Evolutionary conservation across 2,329 filamentous ascomycete species (phyloP), one percentile per base, ranked within the genome.

Genomic region (Alternaria sp.): DNA sequence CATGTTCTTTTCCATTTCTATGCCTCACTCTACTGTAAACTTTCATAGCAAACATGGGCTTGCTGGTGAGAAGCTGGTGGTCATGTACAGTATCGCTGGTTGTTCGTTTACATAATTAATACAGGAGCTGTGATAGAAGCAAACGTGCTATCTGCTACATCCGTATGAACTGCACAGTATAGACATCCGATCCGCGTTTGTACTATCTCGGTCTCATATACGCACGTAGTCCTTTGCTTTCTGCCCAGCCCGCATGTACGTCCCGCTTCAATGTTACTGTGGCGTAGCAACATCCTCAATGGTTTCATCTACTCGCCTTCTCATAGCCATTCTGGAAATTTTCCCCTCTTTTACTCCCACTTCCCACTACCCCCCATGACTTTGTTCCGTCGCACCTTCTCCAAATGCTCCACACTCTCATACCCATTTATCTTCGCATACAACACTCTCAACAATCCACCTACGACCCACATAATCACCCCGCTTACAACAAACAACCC

Each of bases 401-500:
- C 64, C 49, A 64, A 34, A n/a, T 62, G 63, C 24, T 67, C 68
- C 41, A 70, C 66, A 36, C 63, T 57, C 53, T 74, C 73, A 18
- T 65, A 64, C 1, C 89, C 89, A 74, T 93, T 93, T 26, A 91
- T 74, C 53, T 81, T 82, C 2, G 85, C 86, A 78, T 96, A 92
- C 1, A 91, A 63, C 84, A 85, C 89, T 75, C 93, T 90, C 63
- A 96, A 80, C 9, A 83, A 79, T 22, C 87, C 80, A 0, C 91
- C 94, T 65, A 88, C 92, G 3, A 82, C 75, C 2, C 91, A 89
- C 87, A 96, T 94, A 16, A 91, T 78, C 1, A 85, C 72, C 1
- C 91, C 93, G 42, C 91, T 91, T 18, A 86, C 80, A 1, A 83
- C 83, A 68, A 96, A 96, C 9, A 96, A 81, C 0, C 86, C 79